Conservation (phyloP, 768 basidiomycete genomes). For the Boletus reticuloceps region DNA sequence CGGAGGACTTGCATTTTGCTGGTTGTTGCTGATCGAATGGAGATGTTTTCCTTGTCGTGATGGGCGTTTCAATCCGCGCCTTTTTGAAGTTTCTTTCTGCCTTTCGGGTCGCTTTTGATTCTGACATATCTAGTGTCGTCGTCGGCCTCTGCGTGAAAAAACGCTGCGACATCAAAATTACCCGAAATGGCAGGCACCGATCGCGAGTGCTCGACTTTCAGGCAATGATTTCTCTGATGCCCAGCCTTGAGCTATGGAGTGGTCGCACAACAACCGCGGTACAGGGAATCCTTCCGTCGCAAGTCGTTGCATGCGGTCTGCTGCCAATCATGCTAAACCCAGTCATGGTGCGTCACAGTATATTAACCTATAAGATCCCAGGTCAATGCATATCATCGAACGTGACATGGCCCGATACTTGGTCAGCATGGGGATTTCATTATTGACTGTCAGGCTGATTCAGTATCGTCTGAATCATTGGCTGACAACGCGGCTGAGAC, state of each 20-base stretch:
- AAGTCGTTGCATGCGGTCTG: neutral
- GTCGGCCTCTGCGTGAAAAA: neutral
- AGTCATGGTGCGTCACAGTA: neutral
- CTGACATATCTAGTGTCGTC: constrained; percentile 10
- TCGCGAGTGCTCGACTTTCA: too few relatives aligned
- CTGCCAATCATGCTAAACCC: too few relatives aligned
- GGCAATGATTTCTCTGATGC: too few relatives aligned
- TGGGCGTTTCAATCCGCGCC: constrained; percentile 20
- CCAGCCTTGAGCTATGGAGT: too few relatives aligned
- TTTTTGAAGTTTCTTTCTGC: constrained; percentile 23
- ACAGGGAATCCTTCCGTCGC: too few relatives aligned
- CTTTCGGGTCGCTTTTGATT: constrained; percentile 17
- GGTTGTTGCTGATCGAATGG: neutral
- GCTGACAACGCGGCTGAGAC: constrained; percentile 20
- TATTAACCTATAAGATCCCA: too few relatives aligned
- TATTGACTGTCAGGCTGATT: constrained; percentile 10
- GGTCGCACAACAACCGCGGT: neutral
- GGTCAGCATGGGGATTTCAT: neutral
- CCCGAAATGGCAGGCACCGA: neutral
- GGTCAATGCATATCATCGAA: too few relatives aligned
- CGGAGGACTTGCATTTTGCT: neutral
- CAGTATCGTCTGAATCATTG: constrained; percentile 4
- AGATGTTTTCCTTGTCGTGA: neutral
- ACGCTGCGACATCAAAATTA: neutral
- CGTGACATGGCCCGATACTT: neutral